Base-by-base conservation (phyloP, 2,329 filamentous ascomycete species). In the Sporothrix humicola region DNA sequence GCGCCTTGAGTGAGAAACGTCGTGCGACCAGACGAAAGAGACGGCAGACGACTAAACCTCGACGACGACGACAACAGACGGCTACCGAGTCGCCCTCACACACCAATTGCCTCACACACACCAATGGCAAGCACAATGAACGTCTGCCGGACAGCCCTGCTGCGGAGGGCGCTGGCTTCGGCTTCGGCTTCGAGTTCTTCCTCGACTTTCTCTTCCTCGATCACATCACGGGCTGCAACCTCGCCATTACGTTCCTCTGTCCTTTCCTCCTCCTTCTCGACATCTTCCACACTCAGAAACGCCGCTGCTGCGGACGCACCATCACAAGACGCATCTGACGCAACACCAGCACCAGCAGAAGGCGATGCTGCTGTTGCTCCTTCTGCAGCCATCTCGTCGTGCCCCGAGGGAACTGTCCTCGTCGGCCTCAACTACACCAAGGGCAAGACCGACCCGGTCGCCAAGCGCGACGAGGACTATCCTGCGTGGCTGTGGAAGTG, bases 401-500 rank as follows among this genome's bases (percentile, higher is more conserved):
- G 92, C 77, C 84, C 86, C 2, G 89, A 90, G 5, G 93, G 93
- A 48, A 93, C 91, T 15, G 83, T 90, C 15, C 84, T 97, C 58
- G 89, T 85, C 72, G 93, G 93, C 0, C 84, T 97, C 73, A 95
- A 94, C 82, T 95, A 92, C 82, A 82, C 91, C 79, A 96, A 96
- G 84, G 89, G 88, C 77, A 87, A 88, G 79, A 83, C 86, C 50
- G 93, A 95, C 79, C 93, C 93, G 0, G 84, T 95, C 6, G 93
- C 93, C 10, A 81, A 90, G 78, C 85, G 90, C 48, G 93, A 97
- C 77, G 85, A 89, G 26, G 92, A 92, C 75, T 97, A 97, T 82
- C 93, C 93, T 2, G 85, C 85, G 31, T 97, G 93, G 93, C 82
- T 97, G 75, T 97, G 93, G 93, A 85, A 82, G 2, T 90, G 92